Conservation (phyloP, 2,329 filamentous ascomycete species). For the Trichoderma arundinaceum region DNA sequence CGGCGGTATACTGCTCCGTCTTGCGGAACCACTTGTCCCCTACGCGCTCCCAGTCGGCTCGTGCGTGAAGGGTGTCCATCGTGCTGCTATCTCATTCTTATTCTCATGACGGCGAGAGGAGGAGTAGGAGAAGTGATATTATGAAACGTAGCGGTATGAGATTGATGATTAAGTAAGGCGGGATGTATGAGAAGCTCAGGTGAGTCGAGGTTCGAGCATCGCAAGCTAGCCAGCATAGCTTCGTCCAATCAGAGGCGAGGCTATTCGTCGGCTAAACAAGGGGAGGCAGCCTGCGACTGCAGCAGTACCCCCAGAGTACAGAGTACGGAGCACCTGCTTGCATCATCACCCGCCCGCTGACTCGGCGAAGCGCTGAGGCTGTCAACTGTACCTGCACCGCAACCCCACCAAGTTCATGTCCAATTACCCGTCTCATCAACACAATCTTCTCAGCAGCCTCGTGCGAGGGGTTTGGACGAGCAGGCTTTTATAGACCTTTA, state of each 20-base stretch:
- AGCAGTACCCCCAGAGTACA: too few species aligned
- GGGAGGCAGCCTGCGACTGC: not conserved
- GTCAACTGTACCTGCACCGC: not conserved
- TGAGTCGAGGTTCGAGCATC: constrained; percentile 13
- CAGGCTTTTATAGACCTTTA: not conserved
- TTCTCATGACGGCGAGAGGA: constrained; percentile 39
- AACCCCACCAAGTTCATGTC: not conserved
- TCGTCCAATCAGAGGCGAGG: constrained; percentile 33
- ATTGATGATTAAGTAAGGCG: not conserved
- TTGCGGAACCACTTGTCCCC: constrained; percentile 96
- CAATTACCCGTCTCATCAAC: not conserved
- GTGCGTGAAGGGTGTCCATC: constrained; percentile 69
- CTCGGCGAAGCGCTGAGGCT: not conserved
- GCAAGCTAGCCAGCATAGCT: constrained; percentile 27
- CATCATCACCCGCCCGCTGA: not conserved
- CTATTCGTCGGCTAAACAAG: constrained; percentile 43
- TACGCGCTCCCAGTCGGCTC: constrained; percentile 91
- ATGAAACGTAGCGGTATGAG: constrained; percentile 1
- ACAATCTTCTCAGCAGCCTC: not conserved
- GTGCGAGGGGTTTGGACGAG: not conserved
- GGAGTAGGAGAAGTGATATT: too few species aligned
- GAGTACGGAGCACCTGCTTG: not conserved
- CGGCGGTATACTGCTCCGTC: constrained; percentile 86
- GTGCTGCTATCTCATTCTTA: constrained; percentile 33
- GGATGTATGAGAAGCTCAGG: not conserved